These are phyloP conservation scores for Aspergillus egyptiacus DNA, from an alignment of 495 filamentous ascomycete genomes.

Conservation along the genomic window DNA sequence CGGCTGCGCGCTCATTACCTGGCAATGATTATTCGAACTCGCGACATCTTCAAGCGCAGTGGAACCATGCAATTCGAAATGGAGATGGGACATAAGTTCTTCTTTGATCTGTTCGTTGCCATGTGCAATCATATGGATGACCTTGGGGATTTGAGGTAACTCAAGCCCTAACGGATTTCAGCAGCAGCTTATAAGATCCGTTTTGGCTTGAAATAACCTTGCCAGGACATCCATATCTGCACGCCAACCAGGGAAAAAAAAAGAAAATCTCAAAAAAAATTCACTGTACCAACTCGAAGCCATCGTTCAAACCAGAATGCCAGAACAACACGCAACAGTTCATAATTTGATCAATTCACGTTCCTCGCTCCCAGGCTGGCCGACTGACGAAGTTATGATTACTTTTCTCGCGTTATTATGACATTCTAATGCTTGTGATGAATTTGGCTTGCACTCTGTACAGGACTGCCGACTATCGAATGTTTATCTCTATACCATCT, in stretches of 20 bases:
- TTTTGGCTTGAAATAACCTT: slow-evolving; percentile 34
- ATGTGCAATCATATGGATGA: slow-evolving; percentile 97
- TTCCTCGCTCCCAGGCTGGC: slow-evolving; percentile 44
- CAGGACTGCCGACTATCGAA: slow-evolving; percentile 2
- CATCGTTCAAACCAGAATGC: slow-evolving; percentile 24
- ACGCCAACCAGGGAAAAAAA: slow-evolving; percentile 12
- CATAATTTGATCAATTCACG: slow-evolving; percentile 10
- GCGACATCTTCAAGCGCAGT: slow-evolving; percentile 91
- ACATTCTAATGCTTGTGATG: not conserved
- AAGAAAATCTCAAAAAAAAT: slow-evolving; percentile 17
- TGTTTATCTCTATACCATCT: not conserved
- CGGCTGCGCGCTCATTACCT: slow-evolving; percentile 90
- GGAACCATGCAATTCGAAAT: slow-evolving; percentile 98
- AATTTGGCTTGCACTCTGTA: slow-evolving; percentile 4
- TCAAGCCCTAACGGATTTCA: slow-evolving; percentile 14
- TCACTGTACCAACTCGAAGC: slow-evolving; percentile 19
- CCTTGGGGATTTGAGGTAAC: slow-evolving; percentile 56
- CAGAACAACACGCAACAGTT: slow-evolving; percentile 28
- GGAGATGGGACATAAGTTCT: slow-evolving; percentile 83
- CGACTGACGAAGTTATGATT: slow-evolving; percentile 12
- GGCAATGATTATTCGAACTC: slow-evolving; percentile 86
- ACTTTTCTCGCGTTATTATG: not conserved
- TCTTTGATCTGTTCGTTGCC: slow-evolving; percentile 95
- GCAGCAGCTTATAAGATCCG: slow-evolving; percentile 10
- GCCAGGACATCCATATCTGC: slow-evolving; percentile 8